These are phyloP conservation scores for Citeromyces matritensis DNA, from an alignment of 805 yeast genomes.

Conservation along the genomic window DNA sequence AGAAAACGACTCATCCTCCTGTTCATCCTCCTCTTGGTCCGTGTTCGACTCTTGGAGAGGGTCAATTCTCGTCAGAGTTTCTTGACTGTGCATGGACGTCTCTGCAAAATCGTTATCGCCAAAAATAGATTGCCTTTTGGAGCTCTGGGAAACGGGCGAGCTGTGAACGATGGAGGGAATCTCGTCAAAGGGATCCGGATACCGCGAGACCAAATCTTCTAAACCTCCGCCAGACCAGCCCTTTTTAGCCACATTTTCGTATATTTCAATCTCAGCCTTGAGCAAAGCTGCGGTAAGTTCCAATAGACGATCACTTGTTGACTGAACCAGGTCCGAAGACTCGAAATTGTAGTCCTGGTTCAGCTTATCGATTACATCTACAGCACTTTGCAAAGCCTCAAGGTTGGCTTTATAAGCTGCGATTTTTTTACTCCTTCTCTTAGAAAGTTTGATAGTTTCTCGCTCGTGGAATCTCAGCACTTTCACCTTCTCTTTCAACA, in stretches of 20 bases:
- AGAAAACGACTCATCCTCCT: conserved; percentile 5
- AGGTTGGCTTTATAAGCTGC: conserved; percentile 54
- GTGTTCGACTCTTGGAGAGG: neutral
- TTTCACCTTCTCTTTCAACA: conserved; percentile 34
- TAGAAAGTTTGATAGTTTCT: conserved; percentile 42
- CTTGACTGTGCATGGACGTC: too few species aligned
- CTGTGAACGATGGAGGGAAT: conserved; percentile 8
- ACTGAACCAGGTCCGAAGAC: conserved; percentile 45
- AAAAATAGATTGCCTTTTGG: too few species aligned
- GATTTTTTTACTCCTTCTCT: conserved; percentile 47
- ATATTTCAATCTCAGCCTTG: conserved; percentile 68
- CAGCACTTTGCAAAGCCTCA: conserved; percentile 50
- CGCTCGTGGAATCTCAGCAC: conserved; percentile 44
- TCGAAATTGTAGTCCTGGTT: conserved; percentile 64
- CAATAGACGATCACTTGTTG: conserved; percentile 40
- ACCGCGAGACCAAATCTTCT: conserved; percentile 46
- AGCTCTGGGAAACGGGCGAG: too few species aligned
- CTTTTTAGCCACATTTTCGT: conserved; percentile 68
- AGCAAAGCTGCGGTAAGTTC: conserved; percentile 46
- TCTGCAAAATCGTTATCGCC: too few species aligned
- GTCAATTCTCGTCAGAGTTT: too few species aligned
- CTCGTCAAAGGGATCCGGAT: conserved; percentile 44
- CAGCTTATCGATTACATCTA: conserved; percentile 65
- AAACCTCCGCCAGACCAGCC: conserved; percentile 85
- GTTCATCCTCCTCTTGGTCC: conserved; percentile 6